phyloP scores from a whole-genome alignment of 2,329 filamentous ascomycete species.

The Fusarium beomiforme region DNA sequence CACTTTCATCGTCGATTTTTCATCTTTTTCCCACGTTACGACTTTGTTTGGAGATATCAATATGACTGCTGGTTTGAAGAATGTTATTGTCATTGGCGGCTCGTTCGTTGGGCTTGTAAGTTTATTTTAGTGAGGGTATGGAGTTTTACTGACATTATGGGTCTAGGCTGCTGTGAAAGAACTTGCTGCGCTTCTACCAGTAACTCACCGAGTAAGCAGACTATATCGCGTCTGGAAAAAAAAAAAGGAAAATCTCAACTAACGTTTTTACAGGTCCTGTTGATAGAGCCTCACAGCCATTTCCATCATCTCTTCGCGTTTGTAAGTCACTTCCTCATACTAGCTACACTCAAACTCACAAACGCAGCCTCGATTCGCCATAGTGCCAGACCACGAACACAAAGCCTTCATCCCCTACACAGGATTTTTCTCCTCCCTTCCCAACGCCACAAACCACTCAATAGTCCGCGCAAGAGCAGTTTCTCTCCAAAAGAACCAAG shows the following conservation, averaged over 20 bases:
- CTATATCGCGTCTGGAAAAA: fast-evolving
- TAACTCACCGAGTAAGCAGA: slow-evolving; percentile 33
- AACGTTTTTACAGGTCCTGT: slow-evolving; percentile 47
- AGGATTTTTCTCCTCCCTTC: slow-evolving; percentile 30
- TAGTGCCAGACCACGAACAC: slow-evolving; percentile 55
- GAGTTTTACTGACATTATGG: background rate
- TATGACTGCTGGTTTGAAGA: slow-evolving; percentile 37
- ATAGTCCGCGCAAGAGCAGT: slow-evolving; percentile 32
- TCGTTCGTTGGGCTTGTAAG: slow-evolving; percentile 43
- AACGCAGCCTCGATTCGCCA: slow-evolving; percentile 54
- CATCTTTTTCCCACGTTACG: background rate
- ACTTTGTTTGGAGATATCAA: background rate
- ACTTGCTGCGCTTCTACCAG: slow-evolving; percentile 30
- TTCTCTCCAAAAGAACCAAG: slow-evolving; percentile 28
- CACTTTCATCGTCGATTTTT: fast-evolving
- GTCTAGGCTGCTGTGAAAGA: slow-evolving; percentile 40
- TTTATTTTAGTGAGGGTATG: background rate
- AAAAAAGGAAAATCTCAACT: no score
- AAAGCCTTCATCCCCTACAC: slow-evolving; percentile 61
- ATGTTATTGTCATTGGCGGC: slow-evolving; percentile 42
- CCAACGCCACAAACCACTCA: slow-evolving; percentile 30
- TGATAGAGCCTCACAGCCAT: slow-evolving; percentile 62
- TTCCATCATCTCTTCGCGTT: slow-evolving; percentile 62
- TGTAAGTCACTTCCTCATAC: slow-evolving; percentile 8
- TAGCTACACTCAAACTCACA: background rate